phyloP scores from a whole-genome alignment of 1,284 basidiomycete genomes.

The Boletus mariae region DNA sequence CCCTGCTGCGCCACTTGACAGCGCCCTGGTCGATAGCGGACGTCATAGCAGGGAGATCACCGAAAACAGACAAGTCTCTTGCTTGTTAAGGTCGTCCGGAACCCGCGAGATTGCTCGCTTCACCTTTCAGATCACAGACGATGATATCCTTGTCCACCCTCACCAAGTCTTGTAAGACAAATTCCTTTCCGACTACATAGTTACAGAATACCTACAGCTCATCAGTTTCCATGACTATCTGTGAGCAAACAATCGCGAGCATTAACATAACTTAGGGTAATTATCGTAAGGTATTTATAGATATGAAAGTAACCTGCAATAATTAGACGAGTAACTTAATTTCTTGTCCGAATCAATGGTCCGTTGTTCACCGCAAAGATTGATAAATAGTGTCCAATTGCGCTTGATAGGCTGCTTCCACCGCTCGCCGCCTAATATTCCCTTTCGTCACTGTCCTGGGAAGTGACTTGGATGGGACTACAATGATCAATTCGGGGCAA shows the following conservation, averaged over 20 bases:
- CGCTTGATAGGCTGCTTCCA: conserved; percentile 52
- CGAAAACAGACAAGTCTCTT: conserved; percentile 27
- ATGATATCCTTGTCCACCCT: conserved; percentile 17
- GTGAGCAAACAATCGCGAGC: conserved; percentile 1
- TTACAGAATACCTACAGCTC: conserved; percentile 1
- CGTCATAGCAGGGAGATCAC: conserved; percentile 19
- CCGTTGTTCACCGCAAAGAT: conserved; percentile 19
- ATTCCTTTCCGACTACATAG: neutral
- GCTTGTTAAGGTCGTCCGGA: conserved; percentile 34
- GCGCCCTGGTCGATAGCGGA: conserved; percentile 28
- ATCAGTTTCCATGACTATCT: conserved; percentile 7
- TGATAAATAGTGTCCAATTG: conserved; percentile 53
- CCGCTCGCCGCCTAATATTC: conserved; percentile 61
- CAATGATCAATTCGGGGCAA: conserved; percentile 49
- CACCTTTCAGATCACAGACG: conserved; percentile 21
- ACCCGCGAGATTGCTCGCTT: conserved; percentile 18
- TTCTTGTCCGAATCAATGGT: conserved; percentile 1
- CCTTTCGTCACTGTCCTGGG: conserved; percentile 68
- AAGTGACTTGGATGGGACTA: conserved; percentile 52
- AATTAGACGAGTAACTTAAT: conserved; percentile 13
- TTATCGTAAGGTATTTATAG: conserved; percentile 13
- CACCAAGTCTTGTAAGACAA: neutral
- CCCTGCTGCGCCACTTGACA: conserved; percentile 19
- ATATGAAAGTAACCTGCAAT: conserved; percentile 7
- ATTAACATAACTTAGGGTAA: conserved; percentile 21